A percentile compares a stretch with the other conserved stretches of the same genome.
Evolutionary conservation across 148 eudicot species (phyloP).

Genomic region (Euryodendron excelsum): DNA sequence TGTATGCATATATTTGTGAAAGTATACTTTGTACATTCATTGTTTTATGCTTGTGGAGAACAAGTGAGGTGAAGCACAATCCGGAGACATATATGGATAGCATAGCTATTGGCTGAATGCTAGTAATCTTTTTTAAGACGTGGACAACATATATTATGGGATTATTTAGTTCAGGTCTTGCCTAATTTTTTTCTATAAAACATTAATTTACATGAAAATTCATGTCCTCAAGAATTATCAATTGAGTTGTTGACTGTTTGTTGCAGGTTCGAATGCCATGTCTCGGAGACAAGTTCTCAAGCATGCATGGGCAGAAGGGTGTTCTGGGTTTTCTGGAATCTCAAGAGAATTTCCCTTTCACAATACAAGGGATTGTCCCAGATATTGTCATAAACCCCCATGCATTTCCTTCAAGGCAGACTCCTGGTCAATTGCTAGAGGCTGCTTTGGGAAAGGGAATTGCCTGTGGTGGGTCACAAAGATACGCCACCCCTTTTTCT

Average conservation of each 20-base stretch:
- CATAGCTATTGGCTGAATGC: not conserved
- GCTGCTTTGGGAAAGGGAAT: slow-evolving; percentile 91
- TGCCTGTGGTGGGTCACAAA: slow-evolving; percentile 68
- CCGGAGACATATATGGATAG: not conserved
- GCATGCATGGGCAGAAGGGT: slow-evolving; percentile 99
- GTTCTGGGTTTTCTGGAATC: slow-evolving; percentile 85
- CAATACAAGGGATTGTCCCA: slow-evolving; percentile 90
- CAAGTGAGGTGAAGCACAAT: not conserved
- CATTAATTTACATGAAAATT: not conserved
- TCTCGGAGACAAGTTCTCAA: slow-evolving; percentile 93
- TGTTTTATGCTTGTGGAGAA: not conserved
- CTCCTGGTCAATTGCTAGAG: slow-evolving; percentile 92
- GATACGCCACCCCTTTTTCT: slow-evolving; percentile 87
- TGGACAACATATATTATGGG: not conserved
- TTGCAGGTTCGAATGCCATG: slow-evolving; percentile 83
- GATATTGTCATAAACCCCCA: slow-evolving; percentile 96
- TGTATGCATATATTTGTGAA: not conserved
- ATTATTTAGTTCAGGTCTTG: not conserved
- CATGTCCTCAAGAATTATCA: not conserved
- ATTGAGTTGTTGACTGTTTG: not conserved
- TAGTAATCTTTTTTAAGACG: not conserved
- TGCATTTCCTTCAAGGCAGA: slow-evolving; percentile 95
- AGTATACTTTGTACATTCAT: too few relatives aligned
- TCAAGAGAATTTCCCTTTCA: slow-evolving; percentile 90
- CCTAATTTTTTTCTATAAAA: not conserved